These are phyloP conservation scores for Fusarium duplospermum DNA, from an alignment of 2,329 filamentous ascomycete species.

Conservation along the genomic window DNA sequence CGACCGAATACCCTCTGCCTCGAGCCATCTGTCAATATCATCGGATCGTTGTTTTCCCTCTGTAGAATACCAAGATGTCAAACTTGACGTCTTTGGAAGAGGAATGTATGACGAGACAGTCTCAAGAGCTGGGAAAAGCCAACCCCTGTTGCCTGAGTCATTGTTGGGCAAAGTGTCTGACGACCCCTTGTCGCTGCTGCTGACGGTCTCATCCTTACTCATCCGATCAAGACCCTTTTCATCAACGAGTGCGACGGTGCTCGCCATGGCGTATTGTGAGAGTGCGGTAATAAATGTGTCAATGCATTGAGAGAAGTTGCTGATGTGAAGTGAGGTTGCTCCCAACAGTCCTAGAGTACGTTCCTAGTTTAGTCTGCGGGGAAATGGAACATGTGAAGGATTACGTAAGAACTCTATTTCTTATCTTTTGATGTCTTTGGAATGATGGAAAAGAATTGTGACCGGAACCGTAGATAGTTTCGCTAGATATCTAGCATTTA, in stretches of 20 bases:
- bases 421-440: neutral
- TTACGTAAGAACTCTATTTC: neutral
- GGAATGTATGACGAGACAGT: neutral
- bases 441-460: neutral
- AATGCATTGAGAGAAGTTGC: neutral
- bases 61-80: neutral
- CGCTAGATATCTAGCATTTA: neutral
- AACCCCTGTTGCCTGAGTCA: neutral
- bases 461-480: neutral
- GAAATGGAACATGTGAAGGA: neutral
- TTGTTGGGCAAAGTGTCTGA: neutral
- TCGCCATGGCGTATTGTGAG: neutral
- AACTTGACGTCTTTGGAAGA: neutral
- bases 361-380: neutral
- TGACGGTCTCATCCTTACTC: neutral
- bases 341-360: neutral
- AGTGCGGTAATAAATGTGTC: neutral
- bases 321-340: neutral
- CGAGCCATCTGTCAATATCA: slow-evolving; percentile 4
- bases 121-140: neutral
- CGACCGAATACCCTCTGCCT: neutral
- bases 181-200: neutral
- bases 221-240: neutral
- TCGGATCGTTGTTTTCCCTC: neutral
- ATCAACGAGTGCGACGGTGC: neutral